Conservation (phyloP, 139 green algal genomes). For the Eudorina sp. region DNA sequence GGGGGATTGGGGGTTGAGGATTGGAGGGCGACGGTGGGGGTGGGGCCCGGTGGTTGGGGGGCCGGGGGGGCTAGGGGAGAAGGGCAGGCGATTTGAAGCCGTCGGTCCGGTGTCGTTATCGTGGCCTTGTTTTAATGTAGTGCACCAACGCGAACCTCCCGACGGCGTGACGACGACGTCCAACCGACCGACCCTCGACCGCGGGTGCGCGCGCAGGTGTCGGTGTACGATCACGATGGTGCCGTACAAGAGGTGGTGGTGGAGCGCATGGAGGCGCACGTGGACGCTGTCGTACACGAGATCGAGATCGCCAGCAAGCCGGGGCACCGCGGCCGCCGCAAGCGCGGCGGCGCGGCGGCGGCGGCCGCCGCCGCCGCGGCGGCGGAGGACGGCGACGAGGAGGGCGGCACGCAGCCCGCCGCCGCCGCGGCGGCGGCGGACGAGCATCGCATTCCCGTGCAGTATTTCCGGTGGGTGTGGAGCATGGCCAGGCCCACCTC, state of each 20-base stretch:
- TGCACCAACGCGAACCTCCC: too few relatives aligned
- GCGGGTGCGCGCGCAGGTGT: neutral
- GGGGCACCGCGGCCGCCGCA: constrained; percentile 10
- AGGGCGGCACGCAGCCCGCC: constrained; percentile 25
- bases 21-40: too few relatives aligned
- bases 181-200: neutral
- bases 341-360: constrained; percentile 5
- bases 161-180: too few relatives aligned
- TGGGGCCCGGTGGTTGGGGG: too few relatives aligned
- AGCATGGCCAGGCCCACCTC: neutral
- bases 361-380: neutral
- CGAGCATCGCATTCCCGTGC: constrained; percentile 30
- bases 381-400: neutral
- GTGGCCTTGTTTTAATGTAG: too few relatives aligned
- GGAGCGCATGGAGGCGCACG: constrained; percentile 39
- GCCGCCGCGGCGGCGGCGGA: constrained; percentile 7
- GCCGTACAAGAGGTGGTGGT: constrained; percentile 41
- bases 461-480: constrained; percentile 29
- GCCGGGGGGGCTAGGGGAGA: too few relatives aligned
- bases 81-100: too few relatives aligned
- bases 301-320: constrained; percentile 31
- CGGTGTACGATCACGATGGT: constrained; percentile 40
- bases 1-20: too few relatives aligned
- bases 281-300: constrained; percentile 39
- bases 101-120: too few relatives aligned